Conservation (phyloP, 2,329 filamentous ascomycete species). For the Lachnellula subtilissima region DNA sequence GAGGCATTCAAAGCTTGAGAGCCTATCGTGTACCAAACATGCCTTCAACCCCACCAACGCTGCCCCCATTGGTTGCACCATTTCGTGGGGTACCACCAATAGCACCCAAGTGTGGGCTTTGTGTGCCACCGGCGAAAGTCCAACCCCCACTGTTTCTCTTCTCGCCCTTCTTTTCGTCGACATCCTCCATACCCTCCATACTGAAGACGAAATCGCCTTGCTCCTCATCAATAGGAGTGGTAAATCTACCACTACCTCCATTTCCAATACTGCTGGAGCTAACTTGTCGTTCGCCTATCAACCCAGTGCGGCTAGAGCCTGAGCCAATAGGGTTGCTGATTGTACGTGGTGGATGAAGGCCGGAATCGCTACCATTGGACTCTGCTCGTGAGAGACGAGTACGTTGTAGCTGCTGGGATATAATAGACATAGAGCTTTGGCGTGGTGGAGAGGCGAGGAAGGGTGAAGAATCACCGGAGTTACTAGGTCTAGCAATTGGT, state of each 20-base stretch:
- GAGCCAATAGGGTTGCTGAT: slow-evolving; percentile 36
- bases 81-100: slow-evolving; percentile 16
- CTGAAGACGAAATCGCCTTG: slow-evolving; percentile 60
- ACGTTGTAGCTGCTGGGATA: slow-evolving; percentile 59
- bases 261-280: slow-evolving; percentile 50
- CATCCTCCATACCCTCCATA: slow-evolving; percentile 64
- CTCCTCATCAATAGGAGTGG: slow-evolving; percentile 62
- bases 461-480: slow-evolving; percentile 28
- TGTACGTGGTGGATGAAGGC: slow-evolving; percentile 44
- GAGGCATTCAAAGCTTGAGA: background rate
- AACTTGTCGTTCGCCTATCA: slow-evolving; percentile 50
- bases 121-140: slow-evolving; percentile 21
- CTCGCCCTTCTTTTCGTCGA: slow-evolving; percentile 44
- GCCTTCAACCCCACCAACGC: slow-evolving; percentile 5
- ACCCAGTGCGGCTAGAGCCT: slow-evolving; percentile 38
- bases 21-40: slow-evolving; percentile 10
- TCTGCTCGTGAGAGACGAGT: slow-evolving; percentile 47
- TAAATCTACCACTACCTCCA: slow-evolving; percentile 48
- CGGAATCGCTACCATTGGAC: slow-evolving; percentile 39
- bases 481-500: slow-evolving; percentile 36
- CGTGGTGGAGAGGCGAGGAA: slow-evolving; percentile 31
- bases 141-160: slow-evolving; percentile 31
- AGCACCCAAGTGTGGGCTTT: slow-evolving; percentile 21
- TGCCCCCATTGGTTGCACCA: slow-evolving; percentile 12
- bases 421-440: slow-evolving; percentile 47